A percentile compares a stretch with the other conserved stretches of the same genome.
Evolutionary conservation across 2,329 filamentous ascomycete species (phyloP).

Genomic region (Trichoderma oligosporum): DNA sequence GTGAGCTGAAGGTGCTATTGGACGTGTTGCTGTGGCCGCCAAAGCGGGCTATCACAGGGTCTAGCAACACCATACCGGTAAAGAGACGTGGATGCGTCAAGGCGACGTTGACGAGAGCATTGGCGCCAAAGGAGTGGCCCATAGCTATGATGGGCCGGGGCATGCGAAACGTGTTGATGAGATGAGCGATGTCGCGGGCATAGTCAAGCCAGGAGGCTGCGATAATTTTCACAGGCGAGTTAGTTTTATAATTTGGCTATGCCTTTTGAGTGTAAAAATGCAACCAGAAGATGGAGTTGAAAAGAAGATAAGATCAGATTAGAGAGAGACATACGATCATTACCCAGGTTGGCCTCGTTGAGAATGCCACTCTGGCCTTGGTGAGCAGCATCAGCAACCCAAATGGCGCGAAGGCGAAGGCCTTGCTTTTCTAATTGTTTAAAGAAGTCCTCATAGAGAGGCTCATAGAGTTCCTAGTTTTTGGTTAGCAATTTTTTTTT

Average conservation of each 20-base stretch:
- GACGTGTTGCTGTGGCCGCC: conserved; percentile 32
- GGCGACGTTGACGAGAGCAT: conserved; percentile 66
- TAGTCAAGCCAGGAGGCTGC: conserved; percentile 82
- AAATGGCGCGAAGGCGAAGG: conserved; percentile 74
- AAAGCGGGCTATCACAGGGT: conserved; percentile 68
- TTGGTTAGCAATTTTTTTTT: background rate
- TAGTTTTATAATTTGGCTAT: too few species aligned
- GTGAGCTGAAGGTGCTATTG: background rate
- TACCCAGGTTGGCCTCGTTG: conserved; percentile 72
- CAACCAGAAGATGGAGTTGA: background rate
- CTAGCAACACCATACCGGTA: conserved; percentile 70
- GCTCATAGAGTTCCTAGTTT: conserved; percentile 79
- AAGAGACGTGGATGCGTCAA: conserved; percentile 79
- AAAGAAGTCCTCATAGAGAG: conserved; percentile 81
- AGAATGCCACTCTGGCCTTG: conserved; percentile 75
- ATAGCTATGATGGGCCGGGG: conserved; percentile 78
- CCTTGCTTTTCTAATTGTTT: conserved; percentile 52
- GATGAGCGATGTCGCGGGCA: conserved; percentile 74
- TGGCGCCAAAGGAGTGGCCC: conserved; percentile 85
- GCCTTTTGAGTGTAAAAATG: too few species aligned
- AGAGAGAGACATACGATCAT: conserved; percentile 63
- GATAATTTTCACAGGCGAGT: background rate
- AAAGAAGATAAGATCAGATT: background rate
- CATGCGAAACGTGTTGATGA: conserved; percentile 79
- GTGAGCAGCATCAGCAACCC: conserved; percentile 85